These are phyloP conservation scores for Coccomyxa sp. DNA, from an alignment of 139 green algal genomes.

Conservation along the genomic window DNA sequence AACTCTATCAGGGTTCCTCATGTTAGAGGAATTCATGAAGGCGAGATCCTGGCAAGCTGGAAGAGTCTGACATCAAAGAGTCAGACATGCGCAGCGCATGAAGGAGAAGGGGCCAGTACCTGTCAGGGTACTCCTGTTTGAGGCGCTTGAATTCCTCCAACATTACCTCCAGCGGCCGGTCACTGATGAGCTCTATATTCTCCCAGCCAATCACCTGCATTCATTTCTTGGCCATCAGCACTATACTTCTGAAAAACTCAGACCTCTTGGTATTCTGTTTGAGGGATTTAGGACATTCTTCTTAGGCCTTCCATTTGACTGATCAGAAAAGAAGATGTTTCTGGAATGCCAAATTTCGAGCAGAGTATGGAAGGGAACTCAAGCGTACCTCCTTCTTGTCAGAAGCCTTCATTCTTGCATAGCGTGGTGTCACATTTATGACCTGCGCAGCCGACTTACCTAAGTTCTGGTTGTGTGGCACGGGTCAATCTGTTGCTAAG, in stretches of 20 bases:
- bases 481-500: too few relatives aligned
- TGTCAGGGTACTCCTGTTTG: constrained; percentile 89
- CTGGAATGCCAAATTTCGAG: too few relatives aligned
- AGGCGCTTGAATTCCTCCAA: constrained; percentile 85
- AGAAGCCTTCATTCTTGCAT: constrained; percentile 78
- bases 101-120: not conserved
- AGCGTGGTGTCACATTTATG: constrained; percentile 93
- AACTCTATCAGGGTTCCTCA: too few relatives aligned
- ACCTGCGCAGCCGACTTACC: constrained; percentile 34
- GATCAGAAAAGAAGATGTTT: not conserved
- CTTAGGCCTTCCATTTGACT: not conserved
- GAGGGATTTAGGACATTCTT: not conserved
- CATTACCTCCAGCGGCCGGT: constrained; percentile 92
- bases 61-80: too few relatives aligned
- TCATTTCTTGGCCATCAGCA: not conserved
- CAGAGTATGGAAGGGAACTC: not conserved
- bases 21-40: too few relatives aligned
- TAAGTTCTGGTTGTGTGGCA: too few relatives aligned
- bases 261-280: not conserved
- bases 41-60: too few relatives aligned
- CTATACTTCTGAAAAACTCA: not conserved
- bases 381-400: constrained; percentile 18
- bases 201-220: constrained; percentile 88
- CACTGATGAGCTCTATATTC: constrained; percentile 94
- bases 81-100: too few relatives aligned